phyloP scores from a whole-genome alignment of 768 basidiomycete species.

The Leucogyrophana mollusca region DNA sequence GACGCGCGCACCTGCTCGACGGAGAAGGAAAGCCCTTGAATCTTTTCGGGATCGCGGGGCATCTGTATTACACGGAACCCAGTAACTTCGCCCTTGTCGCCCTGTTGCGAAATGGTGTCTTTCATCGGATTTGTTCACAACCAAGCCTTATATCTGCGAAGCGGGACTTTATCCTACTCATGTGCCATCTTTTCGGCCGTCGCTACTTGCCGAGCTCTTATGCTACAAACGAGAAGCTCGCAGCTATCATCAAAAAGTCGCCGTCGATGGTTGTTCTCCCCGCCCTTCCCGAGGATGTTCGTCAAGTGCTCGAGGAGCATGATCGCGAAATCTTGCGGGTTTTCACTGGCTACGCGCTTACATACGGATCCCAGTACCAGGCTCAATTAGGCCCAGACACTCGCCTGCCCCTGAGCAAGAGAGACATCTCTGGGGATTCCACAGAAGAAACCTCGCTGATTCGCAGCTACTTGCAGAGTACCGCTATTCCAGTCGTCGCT shows the following conservation, averaged over 20 bases:
- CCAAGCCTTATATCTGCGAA: conserved; percentile 39
- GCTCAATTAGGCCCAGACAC: conserved; percentile 41
- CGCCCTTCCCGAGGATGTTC: conserved; percentile 40
- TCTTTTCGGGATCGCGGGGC: conserved; percentile 51
- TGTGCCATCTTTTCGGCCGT: conserved; percentile 70
- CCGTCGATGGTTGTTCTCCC: conserved; percentile 60
- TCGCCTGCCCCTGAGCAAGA: conserved; percentile 48
- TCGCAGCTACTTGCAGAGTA: conserved; percentile 32
- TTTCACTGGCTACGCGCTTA: conserved; percentile 55
- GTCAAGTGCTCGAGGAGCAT: conserved; percentile 43
- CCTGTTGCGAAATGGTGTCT: conserved; percentile 53
- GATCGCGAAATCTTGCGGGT: conserved; percentile 48
- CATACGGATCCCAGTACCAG: conserved; percentile 42
- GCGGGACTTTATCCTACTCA: conserved; percentile 48
- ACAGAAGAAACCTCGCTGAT: conserved; percentile 6
- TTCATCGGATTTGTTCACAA: conserved; percentile 57
- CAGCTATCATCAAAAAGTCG: conserved; percentile 38
- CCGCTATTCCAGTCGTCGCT: conserved; percentile 36
- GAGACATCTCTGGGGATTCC: conserved; percentile 17
- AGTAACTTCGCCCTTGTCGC: conserved; percentile 65
- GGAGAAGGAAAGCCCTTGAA: conserved; percentile 55
- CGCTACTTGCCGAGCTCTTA: conserved; percentile 48
- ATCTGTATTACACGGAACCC: conserved; percentile 66
- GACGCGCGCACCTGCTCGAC: conserved; percentile 54
- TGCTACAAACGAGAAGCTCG: conserved; percentile 34